These are phyloP conservation scores for Fusarium kyushuense DNA, from an alignment of 2,329 filamentous ascomycete genomes.

Conservation along the genomic window DNA sequence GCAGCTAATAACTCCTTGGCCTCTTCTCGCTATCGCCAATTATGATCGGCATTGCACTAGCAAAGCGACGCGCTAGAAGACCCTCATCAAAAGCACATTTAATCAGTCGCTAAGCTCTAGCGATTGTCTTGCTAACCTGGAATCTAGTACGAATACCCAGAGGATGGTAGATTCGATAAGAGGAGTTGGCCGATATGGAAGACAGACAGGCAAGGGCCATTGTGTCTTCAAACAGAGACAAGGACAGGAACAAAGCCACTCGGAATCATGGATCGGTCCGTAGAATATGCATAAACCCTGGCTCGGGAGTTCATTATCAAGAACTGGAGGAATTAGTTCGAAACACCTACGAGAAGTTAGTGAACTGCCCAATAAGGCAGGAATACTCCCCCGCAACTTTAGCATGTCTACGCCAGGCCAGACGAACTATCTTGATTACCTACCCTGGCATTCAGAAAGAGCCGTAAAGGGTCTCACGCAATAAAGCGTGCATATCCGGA, in stretches of 20 bases:
- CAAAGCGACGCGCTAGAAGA: background rate
- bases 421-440: constrained; percentile 13
- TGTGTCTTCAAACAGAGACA: constrained; percentile 22
- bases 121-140: constrained; percentile 1
- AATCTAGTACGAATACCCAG: background rate
- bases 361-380: constrained; percentile 17
- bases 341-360: background rate
- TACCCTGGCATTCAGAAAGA: constrained; percentile 24
- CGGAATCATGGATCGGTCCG: constrained; percentile 20
- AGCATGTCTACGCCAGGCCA: constrained; percentile 6
- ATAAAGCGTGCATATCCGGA: background rate
- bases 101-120: background rate
- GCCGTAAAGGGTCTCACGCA: constrained; percentile 21
- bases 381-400: constrained; percentile 18
- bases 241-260: constrained; percentile 23
- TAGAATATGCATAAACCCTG: constrained; percentile 36
- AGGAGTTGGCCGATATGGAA: constrained; percentile 5
- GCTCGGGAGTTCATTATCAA: constrained; percentile 4
- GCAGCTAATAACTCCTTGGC: background rate
- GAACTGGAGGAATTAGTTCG: background rate
- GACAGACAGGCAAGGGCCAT: constrained; percentile 2
- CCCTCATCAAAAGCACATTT: background rate
- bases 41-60: constrained; percentile 28
- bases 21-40: constrained; percentile 15
- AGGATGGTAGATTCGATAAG: background rate